A percentile compares a stretch with the other conserved stretches of the same genome.
Evolutionary conservation across 306 rosid species (phyloP).

Genomic region (Corylus americana): DNA sequence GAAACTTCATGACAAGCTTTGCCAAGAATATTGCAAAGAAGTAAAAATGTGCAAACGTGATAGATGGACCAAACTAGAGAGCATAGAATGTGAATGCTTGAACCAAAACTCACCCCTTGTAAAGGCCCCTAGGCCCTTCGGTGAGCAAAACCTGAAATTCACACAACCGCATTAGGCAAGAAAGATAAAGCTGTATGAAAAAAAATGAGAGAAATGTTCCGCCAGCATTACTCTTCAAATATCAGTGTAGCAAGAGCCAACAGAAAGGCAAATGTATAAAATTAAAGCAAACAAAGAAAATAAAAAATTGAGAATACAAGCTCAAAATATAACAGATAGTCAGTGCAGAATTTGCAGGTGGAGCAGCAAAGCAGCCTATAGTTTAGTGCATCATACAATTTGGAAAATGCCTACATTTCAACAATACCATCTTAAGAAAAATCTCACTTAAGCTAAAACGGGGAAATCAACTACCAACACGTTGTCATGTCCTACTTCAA

Average conservation of each 20-base stretch:
- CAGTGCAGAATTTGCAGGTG: neutral
- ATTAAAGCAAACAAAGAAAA: neutral
- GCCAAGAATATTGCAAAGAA: neutral
- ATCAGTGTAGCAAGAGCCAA: neutral
- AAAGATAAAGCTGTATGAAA: conserved; percentile 1
- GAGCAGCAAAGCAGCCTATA: neutral
- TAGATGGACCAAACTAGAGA: neutral
- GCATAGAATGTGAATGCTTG: conserved; percentile 12
- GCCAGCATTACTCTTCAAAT: neutral
- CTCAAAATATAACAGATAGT: neutral
- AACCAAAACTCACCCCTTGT: conserved; percentile 81
- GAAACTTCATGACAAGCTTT: neutral
- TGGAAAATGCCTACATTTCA: neutral
- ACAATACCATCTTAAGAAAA: neutral
- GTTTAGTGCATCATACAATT: neutral
- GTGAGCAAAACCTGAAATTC: conserved; percentile 68
- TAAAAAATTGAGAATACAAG: neutral
- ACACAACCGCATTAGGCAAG: conserved; percentile 23
- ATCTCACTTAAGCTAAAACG: neutral
- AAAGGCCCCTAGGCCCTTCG: conserved; percentile 90
- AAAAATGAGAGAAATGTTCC: neutral
- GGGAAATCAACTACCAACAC: neutral
- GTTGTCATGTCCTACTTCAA: conserved; percentile 1
- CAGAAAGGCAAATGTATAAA: neutral
- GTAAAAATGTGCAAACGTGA: neutral